Percentiles rank a stretch among this genome's conserved stretches.
Conservation (phyloP, 2,329 filamentous ascomycete genomes). For the Tolypocladium tropicale region DNA sequence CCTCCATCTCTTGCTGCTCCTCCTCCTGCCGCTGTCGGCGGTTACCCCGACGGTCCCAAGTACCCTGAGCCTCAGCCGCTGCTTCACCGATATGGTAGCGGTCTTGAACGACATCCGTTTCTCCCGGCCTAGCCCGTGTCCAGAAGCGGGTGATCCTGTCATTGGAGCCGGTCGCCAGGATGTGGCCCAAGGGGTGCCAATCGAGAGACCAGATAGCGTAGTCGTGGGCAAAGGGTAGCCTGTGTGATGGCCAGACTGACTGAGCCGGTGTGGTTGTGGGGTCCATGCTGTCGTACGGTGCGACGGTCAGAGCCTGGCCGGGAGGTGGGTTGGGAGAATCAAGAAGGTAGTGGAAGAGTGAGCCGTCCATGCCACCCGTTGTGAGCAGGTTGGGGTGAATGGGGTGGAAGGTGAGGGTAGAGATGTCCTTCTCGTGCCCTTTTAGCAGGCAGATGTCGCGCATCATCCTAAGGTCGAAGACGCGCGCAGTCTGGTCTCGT, state of each 20-base stretch:
- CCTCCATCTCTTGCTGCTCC: slow-evolving; percentile 86
- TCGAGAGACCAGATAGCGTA: slow-evolving; percentile 96
- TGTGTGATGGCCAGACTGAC: slow-evolving; percentile 87
- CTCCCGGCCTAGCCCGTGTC: slow-evolving; percentile 82
- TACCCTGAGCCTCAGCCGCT: slow-evolving; percentile 89
- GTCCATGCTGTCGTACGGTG: slow-evolving; percentile 78
- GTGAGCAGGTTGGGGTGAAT: slow-evolving; percentile 82
- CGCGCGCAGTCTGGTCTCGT: slow-evolving; percentile 80
- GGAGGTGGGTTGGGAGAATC: slow-evolving; percentile 84
- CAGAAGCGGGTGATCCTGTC: slow-evolving; percentile 96
- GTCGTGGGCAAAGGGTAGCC: slow-evolving; percentile 78
- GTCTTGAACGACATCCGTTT: slow-evolving; percentile 76
- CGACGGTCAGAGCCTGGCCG: slow-evolving; percentile 59
- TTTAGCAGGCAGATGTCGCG: slow-evolving; percentile 88
- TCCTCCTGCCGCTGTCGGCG: slow-evolving; percentile 77
- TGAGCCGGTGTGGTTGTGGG: slow-evolving; percentile 72
- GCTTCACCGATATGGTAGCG: slow-evolving; percentile 92
- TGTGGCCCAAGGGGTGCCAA: slow-evolving; percentile 95
- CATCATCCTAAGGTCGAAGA: slow-evolving; percentile 98
- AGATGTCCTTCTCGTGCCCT: slow-evolving; percentile 93
- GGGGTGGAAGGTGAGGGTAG: slow-evolving; percentile 87
- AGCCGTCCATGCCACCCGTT: slow-evolving; percentile 82
- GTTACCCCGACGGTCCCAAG: slow-evolving; percentile 73
- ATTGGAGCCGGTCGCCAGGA: slow-evolving; percentile 90
- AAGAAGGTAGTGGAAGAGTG: slow-evolving; percentile 87